Conservation (phyloP, 23 red algal genomes). For the Chondrus crispus region DNA sequence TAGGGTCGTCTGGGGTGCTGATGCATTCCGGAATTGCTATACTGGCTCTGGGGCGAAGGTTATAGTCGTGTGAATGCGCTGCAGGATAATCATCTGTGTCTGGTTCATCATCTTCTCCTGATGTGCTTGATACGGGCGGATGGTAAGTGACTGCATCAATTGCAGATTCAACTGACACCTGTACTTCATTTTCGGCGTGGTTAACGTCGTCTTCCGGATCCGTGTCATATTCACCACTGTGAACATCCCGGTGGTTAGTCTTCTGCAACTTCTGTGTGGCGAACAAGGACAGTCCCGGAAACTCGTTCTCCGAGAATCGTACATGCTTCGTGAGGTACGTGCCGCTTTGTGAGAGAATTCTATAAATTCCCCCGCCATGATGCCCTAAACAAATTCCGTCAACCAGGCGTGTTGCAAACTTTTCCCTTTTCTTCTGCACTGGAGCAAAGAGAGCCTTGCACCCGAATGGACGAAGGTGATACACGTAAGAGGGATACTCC, state of each 20-base stretch:
- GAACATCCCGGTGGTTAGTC: not conserved
- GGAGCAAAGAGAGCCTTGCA: not conserved
- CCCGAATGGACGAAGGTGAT: constrained; percentile 21
- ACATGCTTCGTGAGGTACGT: constrained; percentile 12
- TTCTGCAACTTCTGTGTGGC: not conserved
- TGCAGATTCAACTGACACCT: not conserved
- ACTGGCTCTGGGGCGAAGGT: not conserved
- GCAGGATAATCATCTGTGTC: too few relatives aligned
- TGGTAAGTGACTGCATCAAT: not conserved
- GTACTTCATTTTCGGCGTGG: not conserved
- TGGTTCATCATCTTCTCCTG: not conserved
- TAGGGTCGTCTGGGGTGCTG: not conserved
- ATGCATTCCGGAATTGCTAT: not conserved
- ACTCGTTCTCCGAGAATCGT: constrained; percentile 8
- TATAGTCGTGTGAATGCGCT: too few relatives aligned
- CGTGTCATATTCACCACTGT: not conserved
- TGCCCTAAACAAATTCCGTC: constrained; percentile 21
- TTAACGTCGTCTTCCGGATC: not conserved
- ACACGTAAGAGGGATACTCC: not conserved
- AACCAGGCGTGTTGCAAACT: not conserved
- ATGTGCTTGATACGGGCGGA: not conserved
- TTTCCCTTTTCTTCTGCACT: not conserved
- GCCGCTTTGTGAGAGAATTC: not conserved
- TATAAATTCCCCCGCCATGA: constrained; percentile 18
- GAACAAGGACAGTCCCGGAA: constrained; percentile 10